Conservation (phyloP, 2,329 filamentous ascomycete species). For the Xylogone sp. region DNA sequence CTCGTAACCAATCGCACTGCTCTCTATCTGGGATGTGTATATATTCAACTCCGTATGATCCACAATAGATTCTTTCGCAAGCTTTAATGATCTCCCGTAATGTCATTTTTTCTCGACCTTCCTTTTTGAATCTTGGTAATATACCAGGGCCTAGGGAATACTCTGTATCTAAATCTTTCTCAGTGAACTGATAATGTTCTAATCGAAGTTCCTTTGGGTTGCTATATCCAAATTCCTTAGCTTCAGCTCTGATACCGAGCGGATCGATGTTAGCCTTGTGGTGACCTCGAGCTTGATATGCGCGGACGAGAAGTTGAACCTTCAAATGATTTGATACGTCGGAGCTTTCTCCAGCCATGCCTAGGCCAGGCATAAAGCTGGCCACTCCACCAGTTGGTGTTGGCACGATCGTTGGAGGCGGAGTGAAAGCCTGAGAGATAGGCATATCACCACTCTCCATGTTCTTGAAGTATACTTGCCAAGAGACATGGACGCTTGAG, state of each 20-base stretch:
- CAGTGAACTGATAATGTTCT: slow-evolving; percentile 91
- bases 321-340: slow-evolving; percentile 96
- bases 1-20: slow-evolving; percentile 97
- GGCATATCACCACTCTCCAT: slow-evolving; percentile 99
- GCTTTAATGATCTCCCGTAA: slow-evolving; percentile 88
- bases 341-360: slow-evolving; percentile 64
- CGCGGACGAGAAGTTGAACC: slow-evolving; percentile 93
- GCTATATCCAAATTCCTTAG: slow-evolving; percentile 77
- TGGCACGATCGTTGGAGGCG: slow-evolving; percentile 87
- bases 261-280: slow-evolving; percentile 98
- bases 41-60: slow-evolving; percentile 96
- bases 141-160: slow-evolving; percentile 93
- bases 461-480: slow-evolving; percentile 99
- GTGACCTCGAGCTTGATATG: slow-evolving; percentile 96
- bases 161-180: slow-evolving; percentile 89
- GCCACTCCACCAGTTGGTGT: slow-evolving; percentile 75
- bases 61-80: slow-evolving; percentile 95
- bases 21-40: slow-evolving; percentile 97
- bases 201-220: slow-evolving; percentile 91
- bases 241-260: slow-evolving; percentile 85
- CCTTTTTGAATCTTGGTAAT: slow-evolving; percentile 85
- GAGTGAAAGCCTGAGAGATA: slow-evolving; percentile 93
- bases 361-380: slow-evolving; percentile 65
- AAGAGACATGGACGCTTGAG: slow-evolving; percentile 91
- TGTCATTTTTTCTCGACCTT: slow-evolving; percentile 91